Base-by-base conservation (phyloP, 2,329 filamentous ascomycete species). In the Zopfia rhizophila region DNA sequence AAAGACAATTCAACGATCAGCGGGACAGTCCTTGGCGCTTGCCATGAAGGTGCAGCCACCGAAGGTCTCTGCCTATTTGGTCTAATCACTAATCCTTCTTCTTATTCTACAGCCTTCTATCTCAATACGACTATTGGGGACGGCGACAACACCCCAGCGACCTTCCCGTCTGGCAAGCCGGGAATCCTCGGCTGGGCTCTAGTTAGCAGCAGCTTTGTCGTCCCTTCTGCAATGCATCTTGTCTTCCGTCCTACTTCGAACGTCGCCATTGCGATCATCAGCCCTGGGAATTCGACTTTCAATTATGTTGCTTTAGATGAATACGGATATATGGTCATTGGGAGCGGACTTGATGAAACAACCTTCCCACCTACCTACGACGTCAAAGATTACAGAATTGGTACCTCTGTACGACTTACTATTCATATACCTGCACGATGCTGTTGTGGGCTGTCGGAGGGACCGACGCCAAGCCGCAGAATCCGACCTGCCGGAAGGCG, bases 1-100 rank as follows among this genome's bases (percentile, higher is more conserved):
- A 61, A 56, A 7, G 44, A 39, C 33, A 57, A 61, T 36, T 23
- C 30, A 3, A 52, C 51, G 3, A 38, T 60, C 28, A 46, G 65
- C 22, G 58, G 56, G 11, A 51, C 38, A 44, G 57, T 51, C 21
- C 49, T 65, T 2, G 57, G 56, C 24, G 56, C 59, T 18, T 66
- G 76, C 61, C 75, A 78, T 45, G 68, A 75, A 61, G 75, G 76
- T 24, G 76, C 75, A 25, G 75, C 70, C 3, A 75, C 75, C 40
- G 75, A 78, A 60, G 72, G 66, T 11, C 68, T 78, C 24, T 65
- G 63, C 29, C 36, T 37, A 6, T 49, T 40, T 8, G 23, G 38
- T 4, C 24, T 49, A 12, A 52, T 37, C 7, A 16, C 32, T 6
- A 45, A 56, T 12, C 37, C 44, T 14, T 29, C 56, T 14, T 22